These are phyloP conservation scores for Colletotrichum falcatum DNA, from an alignment of 2,329 filamentous ascomycete species.

Conservation along the genomic window DNA sequence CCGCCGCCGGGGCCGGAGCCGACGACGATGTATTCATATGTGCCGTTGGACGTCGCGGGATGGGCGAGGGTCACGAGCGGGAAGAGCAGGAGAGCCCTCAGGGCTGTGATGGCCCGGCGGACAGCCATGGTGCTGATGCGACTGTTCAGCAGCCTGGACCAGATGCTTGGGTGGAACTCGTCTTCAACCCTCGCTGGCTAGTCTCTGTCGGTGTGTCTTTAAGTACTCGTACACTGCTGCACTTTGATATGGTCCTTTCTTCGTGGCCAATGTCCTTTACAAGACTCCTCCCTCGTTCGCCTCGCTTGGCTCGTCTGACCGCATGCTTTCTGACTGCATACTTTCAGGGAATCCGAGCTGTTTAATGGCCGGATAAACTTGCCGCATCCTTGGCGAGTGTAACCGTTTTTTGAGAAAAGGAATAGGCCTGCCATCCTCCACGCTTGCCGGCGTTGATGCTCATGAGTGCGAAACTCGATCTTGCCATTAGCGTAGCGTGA, in stretches of 20 bases:
- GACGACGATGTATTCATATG: conserved; percentile 18
- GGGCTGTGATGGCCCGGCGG: neutral
- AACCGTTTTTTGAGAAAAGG: too few species aligned
- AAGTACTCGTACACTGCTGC: neutral
- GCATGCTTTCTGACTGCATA: too few species aligned
- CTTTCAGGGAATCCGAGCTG: neutral
- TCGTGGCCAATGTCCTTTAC: neutral
- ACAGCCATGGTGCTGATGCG: neutral
- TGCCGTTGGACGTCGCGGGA: neutral
- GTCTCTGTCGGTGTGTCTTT: neutral
- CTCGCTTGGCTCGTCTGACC: neutral
- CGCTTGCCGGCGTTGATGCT: too few species aligned
- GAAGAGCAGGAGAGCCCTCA: neutral
- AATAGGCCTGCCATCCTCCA: too few species aligned
- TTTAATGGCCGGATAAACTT: neutral
- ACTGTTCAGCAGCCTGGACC: neutral
- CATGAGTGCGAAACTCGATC: too few species aligned
- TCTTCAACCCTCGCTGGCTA: too few species aligned
- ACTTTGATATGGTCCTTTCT: too few species aligned
- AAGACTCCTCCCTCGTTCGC: neutral
- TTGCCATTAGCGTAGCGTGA: too few species aligned
- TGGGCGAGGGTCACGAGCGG: neutral
- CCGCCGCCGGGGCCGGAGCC: conserved; percentile 14
- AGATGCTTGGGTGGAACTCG: neutral
- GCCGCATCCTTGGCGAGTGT: neutral